A percentile compares a stretch with the other conserved stretches of the same genome.
These are phyloP conservation scores for Comarum palustre DNA, from an alignment of 306 rosid species.

Conservation along the genomic window DNA sequence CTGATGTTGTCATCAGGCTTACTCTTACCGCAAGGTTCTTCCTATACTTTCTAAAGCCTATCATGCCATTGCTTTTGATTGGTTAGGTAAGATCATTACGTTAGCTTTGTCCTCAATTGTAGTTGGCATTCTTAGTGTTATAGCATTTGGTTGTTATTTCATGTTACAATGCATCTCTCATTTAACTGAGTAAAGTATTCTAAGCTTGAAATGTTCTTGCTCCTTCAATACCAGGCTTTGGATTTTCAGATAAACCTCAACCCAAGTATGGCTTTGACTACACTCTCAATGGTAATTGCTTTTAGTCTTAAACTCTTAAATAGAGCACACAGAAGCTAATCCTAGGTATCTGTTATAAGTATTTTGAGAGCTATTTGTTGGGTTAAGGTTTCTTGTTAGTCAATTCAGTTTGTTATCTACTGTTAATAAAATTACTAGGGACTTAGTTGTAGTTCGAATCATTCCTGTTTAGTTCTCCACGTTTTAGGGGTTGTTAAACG, in stretches of 20 bases:
- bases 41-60: slow-evolving; percentile 62
- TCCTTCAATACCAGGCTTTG: slow-evolving; percentile 59
- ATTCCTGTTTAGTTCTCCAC: too few relatives aligned
- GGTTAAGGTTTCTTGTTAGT: too few relatives aligned
- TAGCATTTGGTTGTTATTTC: neutral
- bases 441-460: too few relatives aligned
- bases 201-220: slow-evolving; percentile 13
- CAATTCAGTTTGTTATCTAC: too few relatives aligned
- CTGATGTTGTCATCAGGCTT: slow-evolving; percentile 56
- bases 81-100: slow-evolving; percentile 60
- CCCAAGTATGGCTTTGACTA: slow-evolving; percentile 90
- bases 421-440: too few relatives aligned
- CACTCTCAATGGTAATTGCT: slow-evolving; percentile 64
- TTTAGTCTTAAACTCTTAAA: neutral
- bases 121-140: neutral
- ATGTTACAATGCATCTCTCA: slow-evolving; percentile 7
- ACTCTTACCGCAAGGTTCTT: slow-evolving; percentile 83
- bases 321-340: neutral
- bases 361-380: neutral
- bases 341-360: neutral
- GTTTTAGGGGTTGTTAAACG: too few relatives aligned
- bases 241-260: slow-evolving; percentile 92
- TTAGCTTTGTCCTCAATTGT: slow-evolving; percentile 13
- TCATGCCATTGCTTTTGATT: slow-evolving; percentile 71
- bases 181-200: neutral